Evolutionary conservation across 768 basidiomycete species (phyloP).

Genomic region (Boletus fagicola): DNA sequence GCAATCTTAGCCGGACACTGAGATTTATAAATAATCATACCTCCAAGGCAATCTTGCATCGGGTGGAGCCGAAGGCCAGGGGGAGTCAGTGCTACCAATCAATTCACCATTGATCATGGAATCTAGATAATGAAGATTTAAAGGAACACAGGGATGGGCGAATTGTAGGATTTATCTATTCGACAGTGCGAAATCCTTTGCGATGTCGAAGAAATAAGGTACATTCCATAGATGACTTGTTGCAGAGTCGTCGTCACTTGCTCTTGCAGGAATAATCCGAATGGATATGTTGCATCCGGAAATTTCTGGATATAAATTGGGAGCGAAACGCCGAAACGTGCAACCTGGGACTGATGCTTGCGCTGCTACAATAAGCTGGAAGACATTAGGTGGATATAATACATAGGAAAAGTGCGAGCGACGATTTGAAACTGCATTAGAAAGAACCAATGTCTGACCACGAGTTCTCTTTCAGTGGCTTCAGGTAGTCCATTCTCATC

Average conservation of each 20-base stretch:
- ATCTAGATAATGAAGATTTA: background rate
- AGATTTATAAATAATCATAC: background rate
- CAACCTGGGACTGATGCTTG: background rate
- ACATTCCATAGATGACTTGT: background rate
- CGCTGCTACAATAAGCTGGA: background rate
- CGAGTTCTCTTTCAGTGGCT: constrained; percentile 18
- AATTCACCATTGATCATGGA: background rate
- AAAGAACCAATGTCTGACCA: constrained; percentile 27
- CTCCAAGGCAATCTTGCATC: background rate
- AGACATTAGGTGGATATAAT: constrained; percentile 1
- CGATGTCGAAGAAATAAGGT: background rate
- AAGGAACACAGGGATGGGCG: background rate
- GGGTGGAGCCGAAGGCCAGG: background rate
- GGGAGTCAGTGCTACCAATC: background rate
- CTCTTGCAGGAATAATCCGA: background rate
- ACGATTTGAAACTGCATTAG: constrained; percentile 1
- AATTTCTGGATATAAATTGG: background rate
- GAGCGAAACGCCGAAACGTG: background rate
- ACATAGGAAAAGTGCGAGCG: background rate
- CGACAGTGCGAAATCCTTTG: background rate
- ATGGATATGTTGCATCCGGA: background rate
- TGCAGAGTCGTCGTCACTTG: background rate
- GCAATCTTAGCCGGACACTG: background rate
- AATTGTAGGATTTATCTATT: background rate
- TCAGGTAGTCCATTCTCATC: constrained; percentile 29